Conservation (phyloP, 225 moss, liverwort and hornwort genomes). For the Straminergon stramineum region DNA sequence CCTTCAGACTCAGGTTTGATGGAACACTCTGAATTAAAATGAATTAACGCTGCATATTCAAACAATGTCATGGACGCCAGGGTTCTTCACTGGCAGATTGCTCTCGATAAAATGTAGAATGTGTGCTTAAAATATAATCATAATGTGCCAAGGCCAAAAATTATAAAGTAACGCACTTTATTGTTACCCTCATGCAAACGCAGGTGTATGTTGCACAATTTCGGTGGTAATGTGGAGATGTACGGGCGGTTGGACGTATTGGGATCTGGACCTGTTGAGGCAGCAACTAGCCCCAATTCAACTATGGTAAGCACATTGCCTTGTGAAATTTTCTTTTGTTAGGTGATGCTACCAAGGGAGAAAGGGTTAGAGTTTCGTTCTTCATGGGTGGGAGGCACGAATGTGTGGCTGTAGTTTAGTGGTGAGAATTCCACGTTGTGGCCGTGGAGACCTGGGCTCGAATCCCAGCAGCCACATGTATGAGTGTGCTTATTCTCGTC, state of each 20-base stretch:
- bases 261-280: slow-evolving; percentile 65
- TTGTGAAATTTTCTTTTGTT: not conserved
- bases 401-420: slow-evolving; percentile 76
- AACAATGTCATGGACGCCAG: not conserved
- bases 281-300: slow-evolving; percentile 62
- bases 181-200: not conserved
- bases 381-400: fast-evolving
- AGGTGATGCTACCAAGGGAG: too few species aligned
- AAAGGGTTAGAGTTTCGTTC: not conserved
- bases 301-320: slow-evolving; percentile 42
- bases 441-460: slow-evolving; percentile 85
- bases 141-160: not conserved
- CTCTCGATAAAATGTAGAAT: not conserved
- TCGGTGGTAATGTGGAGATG: slow-evolving; percentile 90
- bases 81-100: not conserved
- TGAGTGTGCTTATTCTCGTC: not conserved
- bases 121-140: not conserved
- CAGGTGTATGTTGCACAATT: slow-evolving; percentile 98
- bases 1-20: not conserved
- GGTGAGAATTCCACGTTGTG: slow-evolving; percentile 88
- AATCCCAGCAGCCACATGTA: slow-evolving; percentile 61
- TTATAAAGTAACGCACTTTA: not conserved
- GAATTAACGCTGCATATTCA: not conserved
- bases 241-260: slow-evolving; percentile 73
- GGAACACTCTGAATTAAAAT: not conserved